Evolutionary conservation across 192 early-diverging fungal genomes (phyloP), one percentile per base, ranked within the genome.

Genomic region (Backusella sp.): DNA sequence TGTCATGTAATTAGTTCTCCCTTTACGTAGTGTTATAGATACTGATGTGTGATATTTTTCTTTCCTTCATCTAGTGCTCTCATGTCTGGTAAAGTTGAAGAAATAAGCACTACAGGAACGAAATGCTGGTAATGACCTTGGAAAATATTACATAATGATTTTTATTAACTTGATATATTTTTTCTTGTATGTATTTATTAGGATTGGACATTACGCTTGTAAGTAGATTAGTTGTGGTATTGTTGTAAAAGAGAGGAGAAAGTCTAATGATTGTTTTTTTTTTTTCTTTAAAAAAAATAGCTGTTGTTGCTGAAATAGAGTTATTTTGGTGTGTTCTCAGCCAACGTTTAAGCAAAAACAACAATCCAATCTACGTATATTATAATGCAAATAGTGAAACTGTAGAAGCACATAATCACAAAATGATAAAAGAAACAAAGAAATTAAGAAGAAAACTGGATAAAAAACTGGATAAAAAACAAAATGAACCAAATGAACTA

Each of bases 1-100:
- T 39, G 35, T 74, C 5, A 74, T 74, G 73, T 74, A 74, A 67
- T 62, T 66, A 34, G 32, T 12, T 53, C 6, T 28, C 56, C 26
- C 23, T 62, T 62, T 14, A 9, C 2, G 1, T 26, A 62, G 6
- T 62, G 1, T 11, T 11, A 56, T 62, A 62, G 1, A 62, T 26
- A 26, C 28, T 3, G 4, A 62, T 62, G 14, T 28, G 2, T 14
- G 12, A 14, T 62, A 23, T 0, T 62, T 23, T 32, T 26, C 12
- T 28, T 12, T n/a, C n/a, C 21, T 28, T 28, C n/a, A 28, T 28
- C 14, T 28, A 62, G 56, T 28, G 56, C 56, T 14, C 56, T 62
- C 3, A 62, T 62, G 56, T 62, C 56, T 62, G 56, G 56, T 28
- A 62, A 23, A 23, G 56, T 62, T 62, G 56, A 62, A 62, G 56